Evolutionary conservation across 2,329 filamentous ascomycete species (phyloP).

Genomic region (Cercospora sp.): DNA sequence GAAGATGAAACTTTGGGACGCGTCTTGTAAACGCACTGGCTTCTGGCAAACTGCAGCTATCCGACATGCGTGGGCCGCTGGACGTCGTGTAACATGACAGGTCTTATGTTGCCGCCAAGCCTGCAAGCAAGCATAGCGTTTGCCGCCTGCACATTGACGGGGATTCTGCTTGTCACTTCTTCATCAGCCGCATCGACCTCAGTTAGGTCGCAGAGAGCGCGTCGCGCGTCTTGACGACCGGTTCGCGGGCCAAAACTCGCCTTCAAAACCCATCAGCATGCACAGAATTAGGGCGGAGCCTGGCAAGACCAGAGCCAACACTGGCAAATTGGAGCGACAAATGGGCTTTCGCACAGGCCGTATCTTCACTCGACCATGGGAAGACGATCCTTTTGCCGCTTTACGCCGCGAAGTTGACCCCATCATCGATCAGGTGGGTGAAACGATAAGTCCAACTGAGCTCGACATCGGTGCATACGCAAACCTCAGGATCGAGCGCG

Average conservation of each 20-base stretch:
- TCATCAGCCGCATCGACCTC: neutral
- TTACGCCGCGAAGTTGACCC: neutral
- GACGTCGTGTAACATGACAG: neutral
- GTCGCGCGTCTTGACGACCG: neutral
- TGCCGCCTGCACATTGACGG: neutral
- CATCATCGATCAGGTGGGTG: neutral
- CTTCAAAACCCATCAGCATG: neutral
- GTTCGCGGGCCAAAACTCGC: neutral
- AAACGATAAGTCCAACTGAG: neutral
- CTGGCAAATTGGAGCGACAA: neutral
- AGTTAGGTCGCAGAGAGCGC: neutral
- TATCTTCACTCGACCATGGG: neutral
- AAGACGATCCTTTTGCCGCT: neutral
- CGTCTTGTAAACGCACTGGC: neutral
- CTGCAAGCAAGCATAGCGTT: neutral
- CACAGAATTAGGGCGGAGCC: neutral
- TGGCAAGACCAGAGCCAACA: neutral
- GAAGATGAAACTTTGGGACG: neutral
- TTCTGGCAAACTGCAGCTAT: neutral
- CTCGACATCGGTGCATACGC: neutral
- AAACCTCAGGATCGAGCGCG: neutral
- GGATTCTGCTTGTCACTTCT: neutral
- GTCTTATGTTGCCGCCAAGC: neutral
- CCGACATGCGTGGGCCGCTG: neutral
- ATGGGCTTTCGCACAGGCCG: neutral